Base-by-base conservation (phyloP, 371 early-diverging fungal genomes). In the Circinella umbellata region DNA sequence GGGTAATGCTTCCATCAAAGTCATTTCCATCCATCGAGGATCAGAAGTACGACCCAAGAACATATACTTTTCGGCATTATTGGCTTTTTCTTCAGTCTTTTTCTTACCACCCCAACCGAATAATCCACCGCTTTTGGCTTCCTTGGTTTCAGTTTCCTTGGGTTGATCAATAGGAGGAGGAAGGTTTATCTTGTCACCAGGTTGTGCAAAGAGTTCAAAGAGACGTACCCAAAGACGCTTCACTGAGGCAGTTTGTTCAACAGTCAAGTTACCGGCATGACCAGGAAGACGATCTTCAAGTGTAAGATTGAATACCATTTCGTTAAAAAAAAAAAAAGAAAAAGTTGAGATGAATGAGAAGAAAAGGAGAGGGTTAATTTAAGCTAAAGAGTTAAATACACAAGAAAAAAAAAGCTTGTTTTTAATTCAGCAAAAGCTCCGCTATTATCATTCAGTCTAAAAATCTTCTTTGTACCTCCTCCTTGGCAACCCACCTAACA, bases 221-320 rank as follows among this genome's bases (percentile, higher is more conserved):
- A 88, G 65, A 55, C 76, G 79, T 8, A 72, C 70, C 88, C 89
- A 90, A 48, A 88, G 61, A 39, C 88, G 70, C 63, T 87, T 85
- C 36, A 90, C 77, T 38, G 76, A 53, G 14, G 74, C 80, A 17
- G 74, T 79, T 72, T 90, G 86, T 48, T 80, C 76, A 11, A 78
- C 77, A 10, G 85, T 81, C 65, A 90, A 72, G 47, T 80, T 72
- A 64, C 79, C 80, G 59, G 79, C 78, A 59, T 69, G 77, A 10
- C 85, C 85, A 69, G 71, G 66, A 5, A 65, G 62, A 20, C 69
- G 73, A 62, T 59, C 64, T 18, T 67, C 61, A 27, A 71, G 67
- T 3, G 71, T 36, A 38, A 69, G 38, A 46, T 59, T 55, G 18
- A 46, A 39, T 4, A 59, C 67, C 67, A 67, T 67, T 27, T 51